Base-by-base conservation (phyloP, 129 eudicot genomes). In the Rutidosis leptorrhynchoides region DNA sequence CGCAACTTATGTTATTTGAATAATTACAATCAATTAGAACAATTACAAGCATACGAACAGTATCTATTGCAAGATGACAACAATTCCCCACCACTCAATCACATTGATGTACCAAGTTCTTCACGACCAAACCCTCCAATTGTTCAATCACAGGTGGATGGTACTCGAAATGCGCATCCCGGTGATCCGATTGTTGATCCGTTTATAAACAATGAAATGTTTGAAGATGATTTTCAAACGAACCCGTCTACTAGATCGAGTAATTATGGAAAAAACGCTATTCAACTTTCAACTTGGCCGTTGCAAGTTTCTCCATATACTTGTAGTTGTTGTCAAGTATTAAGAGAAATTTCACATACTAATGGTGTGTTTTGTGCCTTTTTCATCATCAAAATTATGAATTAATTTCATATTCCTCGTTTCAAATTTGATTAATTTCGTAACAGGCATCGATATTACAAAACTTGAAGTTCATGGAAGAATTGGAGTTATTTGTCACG, bases 381-480 rank as follows among this genome's bases (percentile, higher is more conserved):
- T 26, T 65, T 4, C 46, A 12, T 22, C 1, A 4, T 12, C 46
- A 32, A 24, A 22, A 28, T 30, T 57, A 5, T 2, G 22, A 11
- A 30, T 42, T 6, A 20, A n/a, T 1, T 62, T 32, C n/a, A 6
- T 4, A 26, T 17, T 30, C 3, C 45, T 62, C 51, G 9, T 49
- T 4, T 55, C 22, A 8, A 23, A n/a, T 57, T 40, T 9, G 46
- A 40, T 40, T 40, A 12, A 40, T 12, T 40, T 9, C 10, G 8
- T 40, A 2, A 3, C 32, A 29, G 6, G 32, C 6, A 29, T 20
- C 2, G 79, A 72, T 1, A 68, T 74, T 26, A 68, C 75, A 16
- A 89, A 79, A 83, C 73, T 89, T 70, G 90, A 83, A 66, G 74
- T 89, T 75, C 94, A 89, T 77, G 96, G 96, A 62, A 75, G 78